Evolutionary conservation across 257 asterid genomes (phyloP).

Genomic region (Plectranthus barbatus): DNA sequence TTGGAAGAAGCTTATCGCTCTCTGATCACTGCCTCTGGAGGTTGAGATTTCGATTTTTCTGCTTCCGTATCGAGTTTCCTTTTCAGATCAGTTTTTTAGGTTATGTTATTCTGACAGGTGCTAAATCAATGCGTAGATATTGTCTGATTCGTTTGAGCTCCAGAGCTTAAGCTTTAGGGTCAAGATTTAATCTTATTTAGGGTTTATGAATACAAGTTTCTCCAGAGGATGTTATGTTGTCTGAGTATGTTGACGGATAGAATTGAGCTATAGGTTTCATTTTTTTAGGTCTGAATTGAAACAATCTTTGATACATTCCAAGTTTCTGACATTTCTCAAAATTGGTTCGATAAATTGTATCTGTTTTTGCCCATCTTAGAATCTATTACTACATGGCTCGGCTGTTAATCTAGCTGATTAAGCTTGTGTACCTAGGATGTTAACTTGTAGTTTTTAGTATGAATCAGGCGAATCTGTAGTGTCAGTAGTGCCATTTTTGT

Average conservation of each 20-base stretch:
- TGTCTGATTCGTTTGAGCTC: not conserved
- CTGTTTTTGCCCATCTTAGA: not conserved
- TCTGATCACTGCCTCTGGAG: constrained; percentile 75
- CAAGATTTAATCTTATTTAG: not conserved
- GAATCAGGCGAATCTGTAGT: not conserved
- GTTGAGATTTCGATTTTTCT: constrained; percentile 23
- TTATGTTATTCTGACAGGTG: not conserved
- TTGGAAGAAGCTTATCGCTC: constrained; percentile 68
- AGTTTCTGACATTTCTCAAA: not conserved
- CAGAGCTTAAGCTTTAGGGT: constrained; percentile 3
- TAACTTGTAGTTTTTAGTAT: not conserved
- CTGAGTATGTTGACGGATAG: not conserved
- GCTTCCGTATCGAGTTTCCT: not conserved
- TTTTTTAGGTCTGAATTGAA: not conserved
- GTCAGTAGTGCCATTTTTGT: not conserved
- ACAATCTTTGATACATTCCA: not conserved
- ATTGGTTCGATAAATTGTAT: not conserved
- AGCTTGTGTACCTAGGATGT: not conserved
- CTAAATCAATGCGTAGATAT: not conserved
- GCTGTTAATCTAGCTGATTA: not conserved
- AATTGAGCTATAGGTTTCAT: not conserved
- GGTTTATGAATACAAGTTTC: not conserved
- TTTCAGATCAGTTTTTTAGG: not conserved
- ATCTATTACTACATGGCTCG: not conserved
- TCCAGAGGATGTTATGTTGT: not conserved